A percentile compares a stretch with the other conserved stretches of the same genome.
Evolutionary conservation across 179 eudicot genomes (phyloP).

Genomic region (Amaranthus tricolor): DNA sequence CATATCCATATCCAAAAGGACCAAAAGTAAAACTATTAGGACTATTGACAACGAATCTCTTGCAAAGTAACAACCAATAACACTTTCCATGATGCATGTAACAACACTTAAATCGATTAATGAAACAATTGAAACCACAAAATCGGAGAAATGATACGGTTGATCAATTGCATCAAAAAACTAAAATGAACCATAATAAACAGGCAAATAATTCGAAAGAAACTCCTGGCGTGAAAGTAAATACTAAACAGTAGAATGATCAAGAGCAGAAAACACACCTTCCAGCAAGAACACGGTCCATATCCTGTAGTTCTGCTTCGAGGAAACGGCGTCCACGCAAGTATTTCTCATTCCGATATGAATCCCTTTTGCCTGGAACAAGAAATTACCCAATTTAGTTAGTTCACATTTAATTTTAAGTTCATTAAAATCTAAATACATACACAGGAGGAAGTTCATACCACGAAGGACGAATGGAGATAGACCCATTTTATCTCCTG

Average conservation of each 20-base stretch:
- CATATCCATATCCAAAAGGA: not conserved
- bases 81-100: conserved; percentile 40
- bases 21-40: not conserved
- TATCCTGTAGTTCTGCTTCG: conserved; percentile 87
- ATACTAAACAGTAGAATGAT: not conserved
- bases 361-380: conserved; percentile 48
- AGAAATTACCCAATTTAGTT: not conserved
- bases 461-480: conserved; percentile 56
- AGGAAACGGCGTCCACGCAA: conserved; percentile 91
- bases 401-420: not conserved
- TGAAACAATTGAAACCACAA: conserved; percentile 20
- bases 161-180: not conserved
- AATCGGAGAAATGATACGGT: not conserved
- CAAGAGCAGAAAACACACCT: conserved; percentile 38
- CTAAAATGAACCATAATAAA: too few relatives aligned
- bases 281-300: conserved; percentile 83
- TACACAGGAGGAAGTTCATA: not conserved
- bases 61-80: conserved; percentile 24
- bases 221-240: not conserved
- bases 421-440: not conserved
- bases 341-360: conserved; percentile 78
- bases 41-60: conserved; percentile 37
- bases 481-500: conserved; percentile 67
- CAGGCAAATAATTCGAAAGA: not conserved
- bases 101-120: conserved; percentile 41